phyloP scores from a whole-genome alignment of 306 rosid species.

The Dryas octopetala region DNA sequence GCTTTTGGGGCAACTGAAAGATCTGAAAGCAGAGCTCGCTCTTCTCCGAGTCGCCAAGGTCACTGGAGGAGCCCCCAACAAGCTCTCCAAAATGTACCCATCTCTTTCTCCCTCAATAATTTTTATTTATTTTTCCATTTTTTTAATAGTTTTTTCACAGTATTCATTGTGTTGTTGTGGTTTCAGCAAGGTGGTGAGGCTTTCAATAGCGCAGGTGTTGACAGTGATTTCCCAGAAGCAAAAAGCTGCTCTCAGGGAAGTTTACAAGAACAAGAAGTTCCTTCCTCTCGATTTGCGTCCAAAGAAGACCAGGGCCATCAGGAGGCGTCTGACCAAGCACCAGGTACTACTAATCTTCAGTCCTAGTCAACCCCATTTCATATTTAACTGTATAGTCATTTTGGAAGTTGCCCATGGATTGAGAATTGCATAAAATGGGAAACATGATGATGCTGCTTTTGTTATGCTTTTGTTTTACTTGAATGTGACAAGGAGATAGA shows the following conservation, averaged over 20 bases:
- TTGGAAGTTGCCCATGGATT: background rate
- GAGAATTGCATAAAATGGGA: background rate
- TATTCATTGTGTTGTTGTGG: background rate
- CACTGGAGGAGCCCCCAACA: constrained; percentile 58
- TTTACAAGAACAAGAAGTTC: constrained; percentile 59
- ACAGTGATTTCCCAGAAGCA: constrained; percentile 70
- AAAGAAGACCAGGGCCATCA: constrained; percentile 65
- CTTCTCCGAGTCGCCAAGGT: constrained; percentile 57
- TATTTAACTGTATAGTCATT: background rate
- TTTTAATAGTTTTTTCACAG: background rate
- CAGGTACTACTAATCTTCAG: constrained; percentile 35
- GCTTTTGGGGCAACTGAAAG: constrained; percentile 43
- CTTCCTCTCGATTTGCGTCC: constrained; percentile 68
- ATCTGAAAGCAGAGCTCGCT: constrained; percentile 57
- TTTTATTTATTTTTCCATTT: background rate
- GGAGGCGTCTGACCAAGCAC: constrained; percentile 69
- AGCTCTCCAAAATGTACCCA: constrained; percentile 48
- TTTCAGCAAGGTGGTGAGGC: constrained; percentile 66
- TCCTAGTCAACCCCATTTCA: background rate
- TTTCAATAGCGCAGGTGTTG: constrained; percentile 57
- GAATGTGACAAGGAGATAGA: background rate
- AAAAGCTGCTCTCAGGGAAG: constrained; percentile 58
- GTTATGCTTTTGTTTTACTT: background rate
- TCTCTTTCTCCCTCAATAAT: background rate
- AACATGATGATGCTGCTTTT: background rate